Base-by-base conservation (phyloP, 441 rosid species). In the Daphne laureola region DNA sequence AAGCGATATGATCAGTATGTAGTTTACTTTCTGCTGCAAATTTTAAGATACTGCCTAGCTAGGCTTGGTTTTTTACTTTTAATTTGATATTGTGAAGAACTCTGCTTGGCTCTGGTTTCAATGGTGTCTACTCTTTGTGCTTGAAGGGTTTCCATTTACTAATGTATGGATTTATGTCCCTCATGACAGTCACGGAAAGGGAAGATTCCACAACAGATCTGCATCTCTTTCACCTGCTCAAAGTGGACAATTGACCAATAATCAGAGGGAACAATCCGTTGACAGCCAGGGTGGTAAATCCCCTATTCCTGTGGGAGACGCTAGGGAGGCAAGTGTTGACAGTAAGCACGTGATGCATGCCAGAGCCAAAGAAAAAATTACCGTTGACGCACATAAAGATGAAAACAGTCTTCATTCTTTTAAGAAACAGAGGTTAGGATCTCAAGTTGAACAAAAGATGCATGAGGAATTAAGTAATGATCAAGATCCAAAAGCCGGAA, bases 401-500 rank as follows among this genome's bases (percentile, higher is more conserved):
- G 73, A 53, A 47, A 64, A 56, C 49, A 57, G 35, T 46, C 69
- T 44, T 54, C 64, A 50, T 48, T 54, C 74, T 38, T 6, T 46
- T 53, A 74, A 69, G 61, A 79, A 76, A 51, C 72, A 59, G 50
- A 78, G 65, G 48, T 14, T 48, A 61, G 68, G 46, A 63, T 80
- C 86, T 65, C 70, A 49, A 59, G 58, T 51, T 25, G 86, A 75
- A 48, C 78, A 59, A 46, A 55, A 67, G 56, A 73, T 51, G 49
- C 64, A 58, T 46, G 81, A 76, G 63, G 92, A 84, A 64, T 35
- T 57, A 42, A 92, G 84, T 58, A 88, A 78, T 47, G 86, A 67
- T 40, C 96, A 81, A 50, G 94, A 82, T 46, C 72, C 77, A 23
- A 87, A 73, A 72, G 84, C 87, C 51, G 96, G 90, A 54, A 87